A percentile compares a stretch with the other conserved stretches of the same genome.
Evolutionary conservation across 495 filamentous ascomycete species (phyloP).

Genomic region (Parathielavia hyrcaniae): DNA sequence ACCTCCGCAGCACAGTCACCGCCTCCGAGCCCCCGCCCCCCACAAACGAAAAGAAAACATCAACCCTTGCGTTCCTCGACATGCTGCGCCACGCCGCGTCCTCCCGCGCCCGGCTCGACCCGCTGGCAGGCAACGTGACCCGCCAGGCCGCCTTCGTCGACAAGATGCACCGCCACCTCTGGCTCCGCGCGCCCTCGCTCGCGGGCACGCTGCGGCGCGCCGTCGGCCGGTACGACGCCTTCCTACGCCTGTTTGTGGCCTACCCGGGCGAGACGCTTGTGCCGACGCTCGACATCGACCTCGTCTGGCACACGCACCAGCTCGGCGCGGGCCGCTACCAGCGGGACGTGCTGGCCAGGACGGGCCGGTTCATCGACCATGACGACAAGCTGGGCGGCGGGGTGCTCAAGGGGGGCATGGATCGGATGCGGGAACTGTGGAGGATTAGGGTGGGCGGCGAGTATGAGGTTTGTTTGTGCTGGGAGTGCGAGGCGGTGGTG

Average conservation of each 20-base stretch:
- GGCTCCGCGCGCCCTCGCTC: conserved; percentile 16
- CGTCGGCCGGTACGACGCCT: conserved; percentile 27
- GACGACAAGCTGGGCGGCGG: conserved; percentile 19
- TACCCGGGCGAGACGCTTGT: conserved; percentile 51
- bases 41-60: too few relatives aligned
- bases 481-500: conserved; percentile 18
- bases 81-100: not conserved
- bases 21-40: too few relatives aligned
- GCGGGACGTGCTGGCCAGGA: conserved; percentile 35
- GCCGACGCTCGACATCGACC: conserved; percentile 68
- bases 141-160: conserved; percentile 42
- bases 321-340: conserved; percentile 53
- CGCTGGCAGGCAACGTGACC: conserved; percentile 39
- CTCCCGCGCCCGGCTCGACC: not conserved
- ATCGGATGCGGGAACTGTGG: conserved; percentile 12
- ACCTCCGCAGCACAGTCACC: too few relatives aligned
- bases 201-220: conserved; percentile 14
- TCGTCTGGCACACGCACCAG: conserved; percentile 62
- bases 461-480: conserved; percentile 22
- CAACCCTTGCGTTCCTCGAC: not conserved
- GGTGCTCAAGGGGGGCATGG: conserved; percentile 12
- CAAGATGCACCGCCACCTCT: conserved; percentile 57
- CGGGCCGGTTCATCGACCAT: conserved; percentile 17
- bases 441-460: conserved; percentile 8
- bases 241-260: conserved; percentile 28